These are phyloP conservation scores for Bolboschoenoplectus hybrid DNA, from an alignment of 202 grass and related monocot species.

Conservation along the genomic window DNA sequence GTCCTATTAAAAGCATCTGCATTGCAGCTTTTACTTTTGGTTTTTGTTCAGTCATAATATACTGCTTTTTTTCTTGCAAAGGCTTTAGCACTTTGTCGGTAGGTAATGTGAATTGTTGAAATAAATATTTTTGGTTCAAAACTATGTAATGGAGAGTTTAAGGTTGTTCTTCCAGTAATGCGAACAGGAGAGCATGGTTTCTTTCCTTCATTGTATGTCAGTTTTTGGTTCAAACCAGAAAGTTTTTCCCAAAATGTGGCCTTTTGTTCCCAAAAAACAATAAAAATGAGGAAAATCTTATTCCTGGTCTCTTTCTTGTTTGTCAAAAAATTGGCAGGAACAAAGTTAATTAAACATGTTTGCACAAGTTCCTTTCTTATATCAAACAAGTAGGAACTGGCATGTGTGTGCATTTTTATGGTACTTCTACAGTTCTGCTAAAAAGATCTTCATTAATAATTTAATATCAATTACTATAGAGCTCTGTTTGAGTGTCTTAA, in stretches of 20 bases:
- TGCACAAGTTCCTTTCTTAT: background rate
- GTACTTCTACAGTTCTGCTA: background rate
- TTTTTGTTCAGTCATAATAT: slow-evolving; percentile 38
- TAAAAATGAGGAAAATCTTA: background rate
- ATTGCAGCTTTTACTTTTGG: slow-evolving; percentile 32
- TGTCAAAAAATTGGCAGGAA: background rate
- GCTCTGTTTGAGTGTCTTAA: background rate
- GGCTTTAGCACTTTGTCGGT: slow-evolving; percentile 36
- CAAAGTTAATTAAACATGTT: background rate
- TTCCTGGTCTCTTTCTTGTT: background rate
- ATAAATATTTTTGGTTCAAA: slow-evolving; percentile 26
- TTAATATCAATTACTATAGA: too few species aligned
- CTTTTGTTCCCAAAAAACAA: background rate
- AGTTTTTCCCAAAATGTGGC: background rate
- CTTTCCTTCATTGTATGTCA: background rate
- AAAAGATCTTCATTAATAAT: background rate
- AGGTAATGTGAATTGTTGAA: slow-evolving; percentile 41
- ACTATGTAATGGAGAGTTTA: slow-evolving; percentile 29
- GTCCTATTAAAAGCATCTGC: slow-evolving; percentile 41
- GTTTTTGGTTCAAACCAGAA: background rate
- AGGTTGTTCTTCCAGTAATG: background rate
- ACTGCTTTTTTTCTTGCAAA: slow-evolving; percentile 37
- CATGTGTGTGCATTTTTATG: background rate
- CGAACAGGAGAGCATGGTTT: slow-evolving; percentile 14
- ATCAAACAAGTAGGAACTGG: background rate